Evolutionary conservation across 768 basidiomycete species (phyloP).

Genomic region (Tremella fuciformis): DNA sequence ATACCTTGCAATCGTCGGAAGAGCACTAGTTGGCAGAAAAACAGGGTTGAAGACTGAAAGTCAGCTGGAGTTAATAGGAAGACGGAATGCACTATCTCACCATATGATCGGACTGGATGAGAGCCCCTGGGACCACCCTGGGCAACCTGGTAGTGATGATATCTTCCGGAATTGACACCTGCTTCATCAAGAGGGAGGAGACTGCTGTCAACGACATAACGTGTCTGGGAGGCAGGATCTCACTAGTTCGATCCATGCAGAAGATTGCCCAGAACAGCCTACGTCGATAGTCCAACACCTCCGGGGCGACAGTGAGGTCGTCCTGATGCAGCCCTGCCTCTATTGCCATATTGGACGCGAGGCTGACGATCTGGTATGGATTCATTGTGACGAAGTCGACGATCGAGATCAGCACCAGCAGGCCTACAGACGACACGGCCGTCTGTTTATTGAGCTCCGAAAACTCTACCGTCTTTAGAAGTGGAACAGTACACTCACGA

Average conservation of each 20-base stretch:
- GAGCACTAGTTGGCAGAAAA: slow-evolving; percentile 6
- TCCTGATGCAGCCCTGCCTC: background rate
- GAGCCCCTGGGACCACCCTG: background rate
- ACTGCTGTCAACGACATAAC: background rate
- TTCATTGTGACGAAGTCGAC: slow-evolving; percentile 1
- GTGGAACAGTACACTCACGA: background rate
- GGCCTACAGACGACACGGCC: background rate
- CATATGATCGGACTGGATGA: background rate
- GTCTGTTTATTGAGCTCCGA: background rate
- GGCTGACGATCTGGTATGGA: background rate
- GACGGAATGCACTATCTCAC: background rate
- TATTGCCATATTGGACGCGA: background rate
- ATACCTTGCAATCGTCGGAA: slow-evolving; percentile 10
- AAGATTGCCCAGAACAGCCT: background rate
- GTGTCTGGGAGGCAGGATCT: background rate
- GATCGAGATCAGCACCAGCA: background rate
- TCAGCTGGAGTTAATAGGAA: background rate
- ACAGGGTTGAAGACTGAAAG: background rate
- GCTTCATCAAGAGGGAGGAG: background rate
- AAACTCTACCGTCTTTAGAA: background rate
- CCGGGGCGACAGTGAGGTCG: background rate
- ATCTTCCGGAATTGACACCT: background rate
- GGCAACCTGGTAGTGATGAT: background rate
- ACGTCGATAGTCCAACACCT: background rate
- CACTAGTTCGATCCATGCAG: slow-evolving; percentile 1